Conservation (phyloP, 2,329 filamentous ascomycete species). For the Metarhizium rileyi region DNA sequence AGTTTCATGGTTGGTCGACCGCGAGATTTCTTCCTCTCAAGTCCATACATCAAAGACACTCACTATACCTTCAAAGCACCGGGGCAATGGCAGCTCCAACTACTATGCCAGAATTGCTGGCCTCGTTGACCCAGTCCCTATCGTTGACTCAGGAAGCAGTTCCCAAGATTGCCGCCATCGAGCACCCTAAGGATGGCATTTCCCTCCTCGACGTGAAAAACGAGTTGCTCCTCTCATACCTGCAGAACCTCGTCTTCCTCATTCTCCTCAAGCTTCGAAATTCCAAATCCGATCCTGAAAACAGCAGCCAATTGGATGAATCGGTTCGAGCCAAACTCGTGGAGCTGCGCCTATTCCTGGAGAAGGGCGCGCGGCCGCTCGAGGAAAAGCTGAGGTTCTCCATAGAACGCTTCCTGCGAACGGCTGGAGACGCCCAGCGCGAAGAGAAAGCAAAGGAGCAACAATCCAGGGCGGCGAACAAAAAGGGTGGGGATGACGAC, state of each 20-base stretch:
- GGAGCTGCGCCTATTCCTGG: slow-evolving; percentile 83
- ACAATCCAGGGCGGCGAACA: slow-evolving; percentile 17
- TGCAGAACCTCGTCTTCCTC: slow-evolving; percentile 87
- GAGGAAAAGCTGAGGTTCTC: slow-evolving; percentile 91
- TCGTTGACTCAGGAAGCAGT: slow-evolving; percentile 57
- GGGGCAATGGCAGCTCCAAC: slow-evolving; percentile 37
- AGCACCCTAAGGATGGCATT: slow-evolving; percentile 76
- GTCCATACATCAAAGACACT: slow-evolving; percentile 3
- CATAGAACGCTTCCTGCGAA: slow-evolving; percentile 86
- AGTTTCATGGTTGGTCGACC: slow-evolving; percentile 7
- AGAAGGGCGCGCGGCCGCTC: slow-evolving; percentile 82
- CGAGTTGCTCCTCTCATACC: slow-evolving; percentile 90
- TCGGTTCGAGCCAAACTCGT: slow-evolving; percentile 78
- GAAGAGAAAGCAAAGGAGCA: slow-evolving; percentile 26
- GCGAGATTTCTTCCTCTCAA: slow-evolving; percentile 1
- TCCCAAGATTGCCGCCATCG: slow-evolving; percentile 50
- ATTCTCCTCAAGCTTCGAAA: slow-evolving; percentile 72
- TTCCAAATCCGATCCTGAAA: slow-evolving; percentile 18
- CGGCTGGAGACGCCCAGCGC: slow-evolving; percentile 64
- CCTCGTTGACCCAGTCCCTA: slow-evolving; percentile 48
- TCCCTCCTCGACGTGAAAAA: slow-evolving; percentile 94
- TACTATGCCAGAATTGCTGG: slow-evolving; percentile 39
- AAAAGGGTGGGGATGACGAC: slow-evolving; percentile 23
- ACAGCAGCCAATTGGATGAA: slow-evolving; percentile 40
- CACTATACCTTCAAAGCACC: slow-evolving; percentile 15